Conservation (phyloP, 805 yeast genomes). For the Myxozyma melibiosi region DNA sequence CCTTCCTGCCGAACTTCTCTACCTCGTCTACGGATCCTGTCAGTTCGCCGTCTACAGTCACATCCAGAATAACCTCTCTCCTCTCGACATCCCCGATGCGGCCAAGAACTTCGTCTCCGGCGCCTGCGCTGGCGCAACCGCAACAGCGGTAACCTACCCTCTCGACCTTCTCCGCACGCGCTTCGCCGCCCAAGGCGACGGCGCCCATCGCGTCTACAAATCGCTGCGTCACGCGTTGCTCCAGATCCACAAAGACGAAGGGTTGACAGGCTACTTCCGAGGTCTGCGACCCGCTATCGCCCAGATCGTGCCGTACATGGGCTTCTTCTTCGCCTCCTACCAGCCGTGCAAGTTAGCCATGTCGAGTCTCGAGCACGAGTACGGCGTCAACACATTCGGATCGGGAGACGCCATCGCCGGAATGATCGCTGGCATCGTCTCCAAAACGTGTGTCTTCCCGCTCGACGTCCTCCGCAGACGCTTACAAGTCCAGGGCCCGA, state of each 20-base stretch:
- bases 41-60: conserved; percentile 77
- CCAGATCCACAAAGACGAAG: conserved; percentile 47
- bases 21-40: conserved; percentile 77
- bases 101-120: conserved; percentile 65
- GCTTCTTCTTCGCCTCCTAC: conserved; percentile 55
- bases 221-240: conserved; percentile 39
- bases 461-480: conserved; percentile 80
- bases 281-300: conserved; percentile 56
- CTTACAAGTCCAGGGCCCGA: conserved; percentile 60
- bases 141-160: conserved; percentile 81
- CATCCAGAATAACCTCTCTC: conserved; percentile 36
- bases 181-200: conserved; percentile 63
- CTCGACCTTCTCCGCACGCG: conserved; percentile 87
- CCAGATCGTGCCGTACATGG: conserved; percentile 71
- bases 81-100: conserved; percentile 24
- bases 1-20: conserved; percentile 85
- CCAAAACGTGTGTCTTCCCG: conserved; percentile 81
- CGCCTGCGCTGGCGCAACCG: conserved; percentile 70
- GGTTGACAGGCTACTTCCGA: conserved; percentile 51
- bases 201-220: conserved; percentile 35
- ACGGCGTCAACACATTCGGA: conserved; percentile 30
- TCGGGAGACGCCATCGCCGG: conserved; percentile 61
- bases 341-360: conserved; percentile 18
- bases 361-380: not conserved
- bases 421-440: conserved; percentile 69